A percentile compares a stretch with the other conserved stretches of the same genome.
These are phyloP conservation scores for Entomortierella parvispora DNA, from an alignment of 192 early-diverging fungal species.

Conservation along the genomic window DNA sequence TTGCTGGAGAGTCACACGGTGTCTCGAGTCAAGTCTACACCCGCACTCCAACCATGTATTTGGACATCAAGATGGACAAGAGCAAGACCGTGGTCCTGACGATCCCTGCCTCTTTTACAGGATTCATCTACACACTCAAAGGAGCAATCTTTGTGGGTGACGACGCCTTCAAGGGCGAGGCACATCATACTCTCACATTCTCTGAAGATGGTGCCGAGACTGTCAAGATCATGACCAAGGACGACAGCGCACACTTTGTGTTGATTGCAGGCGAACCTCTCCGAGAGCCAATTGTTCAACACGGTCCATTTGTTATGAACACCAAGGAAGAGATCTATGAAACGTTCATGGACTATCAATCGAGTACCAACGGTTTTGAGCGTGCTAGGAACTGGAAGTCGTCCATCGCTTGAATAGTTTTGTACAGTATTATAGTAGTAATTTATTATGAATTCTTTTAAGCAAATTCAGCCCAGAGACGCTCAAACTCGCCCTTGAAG, in stretches of 20 bases:
- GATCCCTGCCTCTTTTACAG: conserved; percentile 31
- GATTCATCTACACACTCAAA: conserved; percentile 28
- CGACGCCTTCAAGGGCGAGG: conserved; percentile 16
- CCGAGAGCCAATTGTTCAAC: conserved; percentile 61
- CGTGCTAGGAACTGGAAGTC: conserved; percentile 59
- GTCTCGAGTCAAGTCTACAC: too few relatives aligned
- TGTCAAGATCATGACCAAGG: conserved; percentile 28
- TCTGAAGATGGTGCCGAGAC: conserved; percentile 23
- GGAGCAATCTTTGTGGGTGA: conserved; percentile 25
- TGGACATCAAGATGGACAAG: conserved; percentile 28
- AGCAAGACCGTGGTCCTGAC: conserved; percentile 15
- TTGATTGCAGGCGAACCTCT: conserved; percentile 60
- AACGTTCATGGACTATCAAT: conserved; percentile 66
- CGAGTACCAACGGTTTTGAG: conserved; percentile 72
- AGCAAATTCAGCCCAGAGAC: conserved; percentile 66
- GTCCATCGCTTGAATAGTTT: conserved; percentile 24
- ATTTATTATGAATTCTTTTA: background rate
- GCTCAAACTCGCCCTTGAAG: conserved; percentile 70
- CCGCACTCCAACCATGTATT: conserved; percentile 34
- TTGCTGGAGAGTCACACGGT: too few relatives aligned
- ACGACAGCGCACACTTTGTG: conserved; percentile 15
- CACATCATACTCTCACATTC: conserved; percentile 9
- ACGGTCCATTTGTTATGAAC: conserved; percentile 79
- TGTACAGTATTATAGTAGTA: too few relatives aligned
- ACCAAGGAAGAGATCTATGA: conserved; percentile 60